Base-by-base conservation (phyloP, 805 yeast species). In the Blastobotrys peoriensis region DNA sequence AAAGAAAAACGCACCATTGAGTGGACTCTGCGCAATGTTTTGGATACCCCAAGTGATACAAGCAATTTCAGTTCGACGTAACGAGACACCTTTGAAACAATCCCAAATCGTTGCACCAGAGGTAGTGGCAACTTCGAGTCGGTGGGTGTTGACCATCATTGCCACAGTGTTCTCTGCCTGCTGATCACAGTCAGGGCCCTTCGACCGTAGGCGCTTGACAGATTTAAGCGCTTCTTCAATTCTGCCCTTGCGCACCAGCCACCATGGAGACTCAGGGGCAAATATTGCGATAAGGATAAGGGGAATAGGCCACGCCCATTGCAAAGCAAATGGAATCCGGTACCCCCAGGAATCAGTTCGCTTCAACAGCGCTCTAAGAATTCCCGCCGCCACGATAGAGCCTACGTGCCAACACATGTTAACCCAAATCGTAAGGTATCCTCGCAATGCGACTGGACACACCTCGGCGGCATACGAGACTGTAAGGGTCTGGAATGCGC, bases 291-390 rank as follows among this genome's bases (percentile, higher is more conserved):
- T 47, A 2, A 73, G 56, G 20, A 68, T 51, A 18, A 76, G 54
- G 33, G 78, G 77, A 15, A 69, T 55, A 5, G 79, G 75, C 79
- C 79, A 78, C 3, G 67, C 60, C 82, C 82, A 78, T 60, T 78
- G 83, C 8, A 77, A 46, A 3, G 77, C 81, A 56, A 73, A 75
- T 5, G 83, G 81, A 36, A 75, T 64, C 41, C 70, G 63, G 58
- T 74, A 78, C 5, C 76, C 70, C 64, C 67, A 52, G n/a, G 64
- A 56, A 30, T 60, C 49, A 1, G 43, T 46, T 5, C 46, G 19
- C 50, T 38, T 45, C 25, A 44, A 40, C 51, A 36, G 60, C 40
- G 64, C 74, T 51, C 65, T 67, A 52, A 68, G 61, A 15, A 78
- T 72, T 45, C 82, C 78, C 6, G 77, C 60, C 3, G 78, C 68